Evolutionary conservation across 2,329 filamentous ascomycete genomes (phyloP).

Genomic region (Monilinia aucupariae): DNA sequence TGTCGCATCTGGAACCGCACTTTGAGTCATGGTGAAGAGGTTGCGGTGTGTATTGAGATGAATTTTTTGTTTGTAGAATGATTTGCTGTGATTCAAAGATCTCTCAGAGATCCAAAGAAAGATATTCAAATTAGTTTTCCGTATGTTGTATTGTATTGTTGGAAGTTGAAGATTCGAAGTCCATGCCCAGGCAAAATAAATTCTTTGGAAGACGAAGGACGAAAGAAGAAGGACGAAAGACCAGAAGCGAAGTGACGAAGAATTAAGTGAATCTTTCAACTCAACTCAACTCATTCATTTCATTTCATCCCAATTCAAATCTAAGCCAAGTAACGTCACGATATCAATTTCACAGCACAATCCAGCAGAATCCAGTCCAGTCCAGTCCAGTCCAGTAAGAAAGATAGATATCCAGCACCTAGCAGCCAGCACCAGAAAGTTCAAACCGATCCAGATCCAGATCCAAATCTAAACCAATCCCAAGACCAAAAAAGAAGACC

Average conservation of each 20-base stretch:
- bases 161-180: neutral
- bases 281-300: too few relatives aligned
- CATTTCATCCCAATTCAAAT: too few relatives aligned
- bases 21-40: slow-evolving; percentile 35
- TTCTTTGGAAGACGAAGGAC: too few relatives aligned
- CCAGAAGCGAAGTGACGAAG: neutral
- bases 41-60: slow-evolving; percentile 25
- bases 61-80: neutral
- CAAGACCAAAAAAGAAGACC: neutral
- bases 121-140: neutral
- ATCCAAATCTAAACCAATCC: too few relatives aligned
- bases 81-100: neutral
- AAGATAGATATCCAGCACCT: too few relatives aligned
- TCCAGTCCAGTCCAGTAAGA: too few relatives aligned
- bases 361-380: neutral
- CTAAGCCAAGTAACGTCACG: neutral
- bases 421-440: too few relatives aligned
- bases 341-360: neutral
- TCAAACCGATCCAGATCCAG: too few relatives aligned
- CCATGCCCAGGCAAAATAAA: neutral
- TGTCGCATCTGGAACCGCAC: slow-evolving; percentile 49
- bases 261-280: too few relatives aligned
- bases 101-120: neutral
- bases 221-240: neutral
- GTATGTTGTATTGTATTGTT: neutral